phyloP scores from a whole-genome alignment of 2,329 filamentous ascomycete species.

The Pseudopyrenochaeta lycopersici region DNA sequence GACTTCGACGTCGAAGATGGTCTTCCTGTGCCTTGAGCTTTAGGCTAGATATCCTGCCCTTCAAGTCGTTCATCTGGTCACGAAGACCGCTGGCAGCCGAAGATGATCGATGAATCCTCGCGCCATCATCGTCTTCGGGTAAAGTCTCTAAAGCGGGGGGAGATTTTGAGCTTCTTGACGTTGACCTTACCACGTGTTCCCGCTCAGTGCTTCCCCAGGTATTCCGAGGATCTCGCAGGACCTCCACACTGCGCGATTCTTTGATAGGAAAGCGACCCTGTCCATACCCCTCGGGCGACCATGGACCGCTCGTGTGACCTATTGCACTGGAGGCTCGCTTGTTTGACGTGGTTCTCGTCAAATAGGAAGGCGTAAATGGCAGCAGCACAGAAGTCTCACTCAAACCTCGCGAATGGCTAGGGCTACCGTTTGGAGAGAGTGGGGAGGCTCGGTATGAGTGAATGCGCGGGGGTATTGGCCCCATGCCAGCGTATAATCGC shows the following conservation, averaged over 20 bases:
- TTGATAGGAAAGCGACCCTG: slow-evolving; percentile 48
- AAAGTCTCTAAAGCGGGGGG: slow-evolving; percentile 52
- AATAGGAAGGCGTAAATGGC: slow-evolving; percentile 41
- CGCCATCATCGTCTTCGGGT: slow-evolving; percentile 49
- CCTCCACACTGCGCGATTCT: slow-evolving; percentile 52
- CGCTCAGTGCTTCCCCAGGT: slow-evolving; percentile 34
- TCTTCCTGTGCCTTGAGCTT: slow-evolving; percentile 82
- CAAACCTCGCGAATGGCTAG: slow-evolving; percentile 49
- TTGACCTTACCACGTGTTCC: slow-evolving; percentile 42
- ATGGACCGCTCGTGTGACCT: slow-evolving; percentile 47
- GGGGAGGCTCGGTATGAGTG: slow-evolving; percentile 43
- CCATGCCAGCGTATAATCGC: slow-evolving; percentile 46
- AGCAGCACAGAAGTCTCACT: slow-evolving; percentile 54
- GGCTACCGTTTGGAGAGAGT: slow-evolving; percentile 39
- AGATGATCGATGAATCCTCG: slow-evolving; percentile 67
- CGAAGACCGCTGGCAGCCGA: slow-evolving; percentile 79
- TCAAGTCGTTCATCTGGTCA: slow-evolving; percentile 85
- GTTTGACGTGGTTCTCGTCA: slow-evolving; percentile 33
- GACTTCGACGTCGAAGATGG: slow-evolving; percentile 77
- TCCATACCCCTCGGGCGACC: slow-evolving; percentile 46
- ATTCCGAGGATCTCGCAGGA: slow-evolving; percentile 45
- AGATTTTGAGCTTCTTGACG: slow-evolving; percentile 51
- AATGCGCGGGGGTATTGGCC: slow-evolving; percentile 45
- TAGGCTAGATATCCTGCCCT: slow-evolving; percentile 82
- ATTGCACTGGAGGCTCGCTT: slow-evolving; percentile 52